Conservation (phyloP, 2,329 filamentous ascomycete genomes). For the Fusarium veterinarium region DNA sequence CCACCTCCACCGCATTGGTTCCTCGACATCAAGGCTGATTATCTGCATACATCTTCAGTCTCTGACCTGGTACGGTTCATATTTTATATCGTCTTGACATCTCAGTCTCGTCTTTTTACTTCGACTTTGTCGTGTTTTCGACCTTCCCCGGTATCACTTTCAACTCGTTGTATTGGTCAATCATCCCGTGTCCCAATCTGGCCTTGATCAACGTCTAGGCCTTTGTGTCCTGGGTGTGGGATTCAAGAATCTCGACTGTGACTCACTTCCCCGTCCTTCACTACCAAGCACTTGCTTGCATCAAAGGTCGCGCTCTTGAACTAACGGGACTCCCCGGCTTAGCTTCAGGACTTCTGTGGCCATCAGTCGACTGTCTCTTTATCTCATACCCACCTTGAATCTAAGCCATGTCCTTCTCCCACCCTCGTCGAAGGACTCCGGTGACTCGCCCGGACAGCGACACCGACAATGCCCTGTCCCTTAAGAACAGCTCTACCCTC, state of each 20-base stretch:
- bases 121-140: conserved; percentile 15
- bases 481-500: conserved; percentile 60
- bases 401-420: conserved; percentile 62
- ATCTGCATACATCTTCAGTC: conserved; percentile 28
- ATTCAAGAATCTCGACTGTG: conserved; percentile 48
- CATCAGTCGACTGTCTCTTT: conserved; percentile 44
- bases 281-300: conserved; percentile 41
- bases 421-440: conserved; percentile 60
- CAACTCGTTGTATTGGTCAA: conserved; percentile 36
- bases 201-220: conserved; percentile 40
- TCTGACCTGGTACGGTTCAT: conserved; percentile 40
- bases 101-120: conserved; percentile 11
- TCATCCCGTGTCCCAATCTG: conserved; percentile 30
- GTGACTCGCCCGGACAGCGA: conserved; percentile 54
- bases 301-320: conserved; percentile 42
- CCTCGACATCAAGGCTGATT: conserved; percentile 28
- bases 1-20: conserved; percentile 28
- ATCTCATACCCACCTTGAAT: conserved; percentile 46
- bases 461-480: conserved; percentile 48
- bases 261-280: conserved; percentile 48
- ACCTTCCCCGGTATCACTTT: conserved; percentile 18
- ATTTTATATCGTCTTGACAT: conserved; percentile 35
- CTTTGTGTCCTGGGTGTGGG: conserved; percentile 40
- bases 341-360: conserved; percentile 50
- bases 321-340: conserved; percentile 46